Evolutionary conservation across 202 grass and related monocot genomes (phyloP).

Genomic region (Zizania palustris): DNA sequence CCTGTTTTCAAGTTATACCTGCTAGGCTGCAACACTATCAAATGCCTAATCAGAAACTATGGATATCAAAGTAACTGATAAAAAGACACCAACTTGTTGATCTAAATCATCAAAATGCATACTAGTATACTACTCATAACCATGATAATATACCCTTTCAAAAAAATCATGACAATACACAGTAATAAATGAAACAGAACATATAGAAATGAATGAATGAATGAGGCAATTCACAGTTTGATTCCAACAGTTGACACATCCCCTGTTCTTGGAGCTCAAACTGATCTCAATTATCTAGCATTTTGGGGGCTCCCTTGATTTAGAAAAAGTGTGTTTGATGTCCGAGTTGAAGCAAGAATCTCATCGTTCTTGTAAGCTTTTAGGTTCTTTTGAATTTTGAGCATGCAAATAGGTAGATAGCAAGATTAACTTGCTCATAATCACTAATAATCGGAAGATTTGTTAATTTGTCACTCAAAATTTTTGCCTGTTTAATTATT

Average conservation of each 20-base stretch:
- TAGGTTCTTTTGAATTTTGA: too few relatives aligned
- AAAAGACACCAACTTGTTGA: background rate
- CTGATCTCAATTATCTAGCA: background rate
- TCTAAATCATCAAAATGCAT: background rate
- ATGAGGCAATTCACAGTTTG: background rate
- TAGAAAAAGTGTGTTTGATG: background rate
- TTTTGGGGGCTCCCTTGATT: background rate
- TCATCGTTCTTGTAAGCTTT: too few relatives aligned
- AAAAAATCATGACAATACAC: background rate
- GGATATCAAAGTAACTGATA: background rate
- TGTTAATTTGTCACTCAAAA: too few relatives aligned
- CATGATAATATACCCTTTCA: too few relatives aligned
- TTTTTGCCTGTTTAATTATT: too few relatives aligned
- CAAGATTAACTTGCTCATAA: background rate
- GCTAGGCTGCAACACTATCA: too few relatives aligned
- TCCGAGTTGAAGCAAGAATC: background rate
- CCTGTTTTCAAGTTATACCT: background rate
- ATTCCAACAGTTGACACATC: background rate
- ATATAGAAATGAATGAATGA: background rate
- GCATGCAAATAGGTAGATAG: background rate
- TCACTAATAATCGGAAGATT: background rate
- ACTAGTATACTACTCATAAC: background rate
- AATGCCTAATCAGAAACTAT: background rate
- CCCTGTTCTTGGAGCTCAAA: background rate
- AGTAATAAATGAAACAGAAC: background rate